Conservation (phyloP, 1,284 basidiomycete genomes). For the Trametes hirsuta region DNA sequence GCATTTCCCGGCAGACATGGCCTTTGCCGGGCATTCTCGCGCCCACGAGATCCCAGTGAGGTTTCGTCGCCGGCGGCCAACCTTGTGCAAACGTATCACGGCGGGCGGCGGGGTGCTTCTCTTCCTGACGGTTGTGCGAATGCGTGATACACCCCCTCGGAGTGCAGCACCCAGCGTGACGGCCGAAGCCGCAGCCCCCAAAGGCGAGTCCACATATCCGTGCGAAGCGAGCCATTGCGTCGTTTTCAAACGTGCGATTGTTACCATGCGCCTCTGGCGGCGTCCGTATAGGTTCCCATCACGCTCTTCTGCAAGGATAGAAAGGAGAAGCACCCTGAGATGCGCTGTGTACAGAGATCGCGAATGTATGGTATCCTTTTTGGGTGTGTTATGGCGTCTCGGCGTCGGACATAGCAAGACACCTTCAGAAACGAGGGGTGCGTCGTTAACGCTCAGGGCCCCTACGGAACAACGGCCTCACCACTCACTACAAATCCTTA, state of each 20-base stretch:
- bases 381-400: too few species aligned
- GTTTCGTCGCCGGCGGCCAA: neutral
- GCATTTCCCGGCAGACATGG: too few species aligned
- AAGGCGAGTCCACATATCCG: neutral
- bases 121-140: conserved; percentile 5
- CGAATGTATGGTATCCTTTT: neutral
- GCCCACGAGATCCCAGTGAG: neutral
- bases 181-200: neutral
- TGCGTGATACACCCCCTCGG: conserved; percentile 3
- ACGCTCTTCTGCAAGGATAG: neutral
- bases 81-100: neutral
- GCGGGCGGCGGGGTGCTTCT: conserved; percentile 6
- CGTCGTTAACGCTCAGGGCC: too few species aligned
- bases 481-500: neutral
- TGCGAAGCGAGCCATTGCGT: conserved; percentile 2
- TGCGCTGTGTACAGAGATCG: neutral
- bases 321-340: neutral
- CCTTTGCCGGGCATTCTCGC: too few species aligned
- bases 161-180: neutral
- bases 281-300: conserved; percentile 1
- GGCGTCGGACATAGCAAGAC: too few species aligned
- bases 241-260: conserved; percentile 9
- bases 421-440: too few species aligned
- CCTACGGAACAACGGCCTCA: neutral
- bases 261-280: neutral